Evolutionary conservation across 2,329 filamentous ascomycete genomes (phyloP), one percentile per base, ranked within the genome.

Genomic region (Pseudogymnoascus sp.): DNA sequence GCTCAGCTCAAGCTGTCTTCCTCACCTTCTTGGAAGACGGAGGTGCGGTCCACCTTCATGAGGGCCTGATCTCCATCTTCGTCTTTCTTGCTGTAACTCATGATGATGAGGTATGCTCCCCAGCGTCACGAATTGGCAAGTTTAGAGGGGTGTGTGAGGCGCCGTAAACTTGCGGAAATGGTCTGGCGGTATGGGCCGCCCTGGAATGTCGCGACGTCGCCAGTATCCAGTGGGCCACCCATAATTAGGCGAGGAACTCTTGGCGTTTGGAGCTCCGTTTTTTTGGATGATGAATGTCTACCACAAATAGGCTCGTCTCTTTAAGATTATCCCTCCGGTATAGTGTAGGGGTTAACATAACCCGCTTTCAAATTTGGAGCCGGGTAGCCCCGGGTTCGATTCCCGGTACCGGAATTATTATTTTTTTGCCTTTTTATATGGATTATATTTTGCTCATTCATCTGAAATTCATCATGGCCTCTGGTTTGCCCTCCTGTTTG

Each of bases 81-180:
- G 78, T 99, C 93, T 84, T 96, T 97, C 82, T 99, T 99, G 82
- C 93, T 88, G 85, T 95, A 96, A 80, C 89, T 95, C 93, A 96
- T 96, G 74, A 70, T 86, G 36, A 23, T 53, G 67, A 69, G 69
- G 68, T 69, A 46, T 63, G 69, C 70, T 73, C 70, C 71, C 66
- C 72, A 73, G 72, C 71, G 69, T 73, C 71, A 74, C 69, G 68
- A 72, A 72, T 72, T 69, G 69, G 42, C 43, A 49, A 49, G 43
- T 49, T 49, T 49, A 25, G 43, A 28, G 21, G 42, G 25, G 21
- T 46, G 42, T 46, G 21, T 46, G 42, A 46, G 21, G 42, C 2
- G 42, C 21, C 43, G 43, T 49, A n/a, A 46, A 25, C 43, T 49
- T 49, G 43, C 21, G 43, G 21, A 25, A 49, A 49, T 49, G 43